These are phyloP conservation scores for Cladosporium halotolerans DNA, from an alignment of 2,329 filamentous ascomycete genomes.

Conservation along the genomic window DNA sequence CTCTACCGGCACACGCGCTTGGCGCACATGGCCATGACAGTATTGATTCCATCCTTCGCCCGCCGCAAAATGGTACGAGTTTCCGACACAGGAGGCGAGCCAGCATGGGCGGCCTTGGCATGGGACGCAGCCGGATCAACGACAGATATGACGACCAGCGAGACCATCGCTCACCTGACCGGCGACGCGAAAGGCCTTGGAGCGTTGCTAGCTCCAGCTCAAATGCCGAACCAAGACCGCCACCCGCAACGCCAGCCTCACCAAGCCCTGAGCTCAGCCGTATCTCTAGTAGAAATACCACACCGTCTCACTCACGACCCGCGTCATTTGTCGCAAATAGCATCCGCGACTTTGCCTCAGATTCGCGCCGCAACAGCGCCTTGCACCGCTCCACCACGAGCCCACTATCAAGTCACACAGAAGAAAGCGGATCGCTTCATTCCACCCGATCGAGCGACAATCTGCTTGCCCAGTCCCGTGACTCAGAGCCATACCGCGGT, in stretches of 20 bases:
- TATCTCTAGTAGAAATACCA: slow-evolving; percentile 35
- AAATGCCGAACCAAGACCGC: slow-evolving; percentile 47
- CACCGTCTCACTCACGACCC: slow-evolving; percentile 28
- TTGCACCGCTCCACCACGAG: slow-evolving; percentile 25
- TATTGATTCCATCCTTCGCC: slow-evolving; percentile 46
- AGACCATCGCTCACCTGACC: slow-evolving; percentile 44
- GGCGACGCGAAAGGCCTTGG: slow-evolving; percentile 32
- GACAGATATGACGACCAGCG: slow-evolving; percentile 44
- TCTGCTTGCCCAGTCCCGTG: slow-evolving; percentile 19
- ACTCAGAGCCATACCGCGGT: slow-evolving; percentile 21
- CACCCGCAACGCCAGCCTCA: slow-evolving; percentile 58
- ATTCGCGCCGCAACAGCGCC: slow-evolving; percentile 27
- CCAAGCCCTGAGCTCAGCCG: slow-evolving; percentile 46
- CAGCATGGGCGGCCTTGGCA: slow-evolving; percentile 47
- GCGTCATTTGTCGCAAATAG: slow-evolving; percentile 29
- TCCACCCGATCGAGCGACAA: slow-evolving; percentile 28
- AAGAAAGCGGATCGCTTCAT: slow-evolving; percentile 29
- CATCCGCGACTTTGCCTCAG: slow-evolving; percentile 24
- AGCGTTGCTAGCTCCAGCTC: slow-evolving; percentile 29
- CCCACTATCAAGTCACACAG: slow-evolving; percentile 28
- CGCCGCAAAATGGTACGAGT: slow-evolving; percentile 49
- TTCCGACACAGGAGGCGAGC: slow-evolving; percentile 49
- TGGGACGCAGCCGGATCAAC: slow-evolving; percentile 26
- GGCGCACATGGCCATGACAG: slow-evolving; percentile 37
- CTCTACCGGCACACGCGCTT: slow-evolving; percentile 27